These are phyloP conservation scores for Botryotinia convoluta DNA, from an alignment of 2,329 filamentous ascomycete species.

Conservation along the genomic window DNA sequence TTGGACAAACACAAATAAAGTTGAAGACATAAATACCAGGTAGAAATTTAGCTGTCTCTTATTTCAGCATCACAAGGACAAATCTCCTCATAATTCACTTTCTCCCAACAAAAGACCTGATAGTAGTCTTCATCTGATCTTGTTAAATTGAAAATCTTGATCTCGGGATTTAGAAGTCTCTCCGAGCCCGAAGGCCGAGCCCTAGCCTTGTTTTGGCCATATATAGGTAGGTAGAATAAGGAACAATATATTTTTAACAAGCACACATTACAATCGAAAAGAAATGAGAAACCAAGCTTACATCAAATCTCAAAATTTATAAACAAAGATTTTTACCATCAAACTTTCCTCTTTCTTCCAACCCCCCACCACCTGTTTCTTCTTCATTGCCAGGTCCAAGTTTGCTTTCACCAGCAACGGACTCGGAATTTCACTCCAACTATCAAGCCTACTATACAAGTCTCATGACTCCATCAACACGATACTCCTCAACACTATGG, in stretches of 20 bases:
- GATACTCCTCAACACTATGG: not conserved
- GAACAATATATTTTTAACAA: not conserved
- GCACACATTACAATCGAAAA: not conserved
- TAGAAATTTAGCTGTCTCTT: not conserved
- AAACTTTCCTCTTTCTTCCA: not conserved
- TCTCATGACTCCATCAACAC: not conserved
- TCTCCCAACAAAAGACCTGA: not conserved
- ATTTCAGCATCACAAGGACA: not conserved
- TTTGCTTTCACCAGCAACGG: not conserved
- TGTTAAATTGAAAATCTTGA: not conserved
- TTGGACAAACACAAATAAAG: accelerated
- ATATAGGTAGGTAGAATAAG: not conserved
- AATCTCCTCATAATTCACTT: not conserved
- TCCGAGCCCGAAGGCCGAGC: not conserved
- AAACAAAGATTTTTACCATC: not conserved
- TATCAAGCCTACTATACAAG: not conserved
- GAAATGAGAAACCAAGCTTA: not conserved
- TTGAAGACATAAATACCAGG: not conserved
- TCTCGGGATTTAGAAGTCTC: not conserved
- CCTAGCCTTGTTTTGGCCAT: not conserved
- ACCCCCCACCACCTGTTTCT: not conserved
- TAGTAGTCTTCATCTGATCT: not conserved
- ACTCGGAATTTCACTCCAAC: not conserved
- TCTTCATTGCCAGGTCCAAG: not conserved
- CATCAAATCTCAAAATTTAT: not conserved